A percentile compares a stretch with the other conserved stretches of the same genome.
These are phyloP conservation scores for Flaveria trinervia DNA, from an alignment of 129 eudicot genomes.

Conservation along the genomic window DNA sequence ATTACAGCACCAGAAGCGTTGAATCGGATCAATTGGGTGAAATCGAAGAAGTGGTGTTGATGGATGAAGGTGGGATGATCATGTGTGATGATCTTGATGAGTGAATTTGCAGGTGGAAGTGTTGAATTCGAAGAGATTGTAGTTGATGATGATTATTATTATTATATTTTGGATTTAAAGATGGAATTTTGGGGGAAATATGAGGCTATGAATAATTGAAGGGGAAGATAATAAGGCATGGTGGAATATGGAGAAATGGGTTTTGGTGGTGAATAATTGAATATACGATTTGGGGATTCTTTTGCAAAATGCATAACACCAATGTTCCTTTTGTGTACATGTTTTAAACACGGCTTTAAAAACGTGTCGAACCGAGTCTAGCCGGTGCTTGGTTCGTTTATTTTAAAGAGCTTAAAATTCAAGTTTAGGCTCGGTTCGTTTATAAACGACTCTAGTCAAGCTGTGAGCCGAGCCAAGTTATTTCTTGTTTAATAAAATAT, in stretches of 20 bases:
- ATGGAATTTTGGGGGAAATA: neutral
- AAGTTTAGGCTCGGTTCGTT: too few species aligned
- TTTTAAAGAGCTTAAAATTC: too few species aligned
- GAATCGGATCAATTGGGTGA: neutral
- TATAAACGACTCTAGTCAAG: too few species aligned
- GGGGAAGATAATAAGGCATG: neutral
- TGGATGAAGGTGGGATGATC: constrained; percentile 5
- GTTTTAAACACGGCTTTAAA: too few species aligned
- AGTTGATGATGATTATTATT: neutral
- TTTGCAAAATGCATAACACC: neutral
- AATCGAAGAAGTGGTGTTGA: neutral
- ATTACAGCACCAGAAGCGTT: neutral
- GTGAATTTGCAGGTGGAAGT: neutral
- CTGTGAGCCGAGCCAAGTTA: too few species aligned
- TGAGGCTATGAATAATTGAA: constrained; percentile 6
- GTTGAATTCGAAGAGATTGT: too few species aligned
- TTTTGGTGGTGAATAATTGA: neutral
- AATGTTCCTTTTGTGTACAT: too few species aligned
- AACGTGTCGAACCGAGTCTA: too few species aligned
- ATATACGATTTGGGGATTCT: neutral
- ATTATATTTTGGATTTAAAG: neutral
- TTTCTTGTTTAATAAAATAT: too few species aligned
- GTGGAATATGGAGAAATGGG: neutral
- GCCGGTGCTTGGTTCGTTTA: too few species aligned
- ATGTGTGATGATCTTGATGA: constrained; percentile 2